Evolutionary conservation across 805 yeast species (phyloP).

Genomic region (Candida incommunis): DNA sequence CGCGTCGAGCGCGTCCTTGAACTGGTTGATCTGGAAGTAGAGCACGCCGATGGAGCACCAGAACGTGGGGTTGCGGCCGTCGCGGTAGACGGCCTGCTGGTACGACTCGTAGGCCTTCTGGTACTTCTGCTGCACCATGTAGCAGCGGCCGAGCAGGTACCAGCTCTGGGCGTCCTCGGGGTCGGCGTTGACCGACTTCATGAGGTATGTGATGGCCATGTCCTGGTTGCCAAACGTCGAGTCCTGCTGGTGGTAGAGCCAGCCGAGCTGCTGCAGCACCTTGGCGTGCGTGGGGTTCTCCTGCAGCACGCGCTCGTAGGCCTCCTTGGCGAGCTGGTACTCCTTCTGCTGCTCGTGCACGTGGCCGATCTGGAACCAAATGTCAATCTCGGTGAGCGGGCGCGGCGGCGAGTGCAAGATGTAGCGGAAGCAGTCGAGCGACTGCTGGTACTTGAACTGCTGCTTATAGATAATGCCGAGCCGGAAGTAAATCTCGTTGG

Average conservation of each 20-base stretch:
- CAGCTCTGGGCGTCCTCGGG: constrained; percentile 89
- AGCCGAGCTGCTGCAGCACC: constrained; percentile 90
- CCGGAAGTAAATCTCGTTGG: constrained; percentile 90
- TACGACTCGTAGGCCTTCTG: constrained; percentile 95
- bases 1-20: constrained; percentile 93
- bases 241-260: constrained; percentile 68
- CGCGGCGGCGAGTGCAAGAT: constrained; percentile 85
- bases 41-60: constrained; percentile 95
- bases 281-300: constrained; percentile 92
- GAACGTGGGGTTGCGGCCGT: constrained; percentile 92
- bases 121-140: constrained; percentile 91
- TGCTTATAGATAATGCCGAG: constrained; percentile 94
- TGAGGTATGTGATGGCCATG: constrained; percentile 63
- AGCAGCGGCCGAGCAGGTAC: constrained; percentile 94
- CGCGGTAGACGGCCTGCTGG: constrained; percentile 96
- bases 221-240: constrained; percentile 65
- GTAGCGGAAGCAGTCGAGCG: constrained; percentile 89
- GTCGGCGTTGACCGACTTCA: constrained; percentile 83
- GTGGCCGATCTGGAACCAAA: constrained; percentile 96
- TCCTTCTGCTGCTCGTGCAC: constrained; percentile 90
- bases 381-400: constrained; percentile 91
- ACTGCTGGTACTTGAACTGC: constrained; percentile 74
- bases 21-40: constrained; percentile 91
- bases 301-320: constrained; percentile 81
- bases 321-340: constrained; percentile 83